These are phyloP conservation scores for Quercus agrifolia DNA, from an alignment of 306 rosid species.

Conservation along the genomic window DNA sequence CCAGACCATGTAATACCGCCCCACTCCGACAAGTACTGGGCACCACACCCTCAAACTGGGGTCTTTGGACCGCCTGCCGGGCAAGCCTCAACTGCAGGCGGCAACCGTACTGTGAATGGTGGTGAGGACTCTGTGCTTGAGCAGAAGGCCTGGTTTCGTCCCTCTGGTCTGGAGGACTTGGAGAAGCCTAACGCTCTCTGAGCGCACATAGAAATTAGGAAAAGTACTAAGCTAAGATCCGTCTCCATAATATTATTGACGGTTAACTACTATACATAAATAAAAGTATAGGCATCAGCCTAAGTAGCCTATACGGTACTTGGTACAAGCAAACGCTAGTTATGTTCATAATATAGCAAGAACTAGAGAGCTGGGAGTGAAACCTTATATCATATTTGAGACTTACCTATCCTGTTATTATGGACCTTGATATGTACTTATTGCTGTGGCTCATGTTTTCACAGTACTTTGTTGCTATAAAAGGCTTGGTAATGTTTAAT, in stretches of 20 bases:
- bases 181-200: constrained; percentile 64
- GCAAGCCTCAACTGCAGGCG: constrained; percentile 8
- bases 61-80: constrained; percentile 72
- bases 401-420: background rate
- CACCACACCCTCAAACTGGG: constrained; percentile 86
- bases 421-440: background rate
- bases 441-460: background rate
- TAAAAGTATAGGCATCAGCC: background rate
- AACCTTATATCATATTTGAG: background rate
- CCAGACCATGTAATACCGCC: constrained; percentile 70
- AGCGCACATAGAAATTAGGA: background rate
- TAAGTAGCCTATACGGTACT: background rate
- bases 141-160: constrained; percentile 96
- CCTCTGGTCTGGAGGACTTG: constrained; percentile 76
- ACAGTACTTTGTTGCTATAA: background rate
- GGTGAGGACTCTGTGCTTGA: constrained; percentile 47
- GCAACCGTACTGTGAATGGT: constrained; percentile 19
- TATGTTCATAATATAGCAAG: constrained; percentile 7
- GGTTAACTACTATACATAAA: background rate
- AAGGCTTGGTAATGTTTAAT: background rate
- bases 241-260: too few relatives aligned
- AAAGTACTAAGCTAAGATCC: background rate
- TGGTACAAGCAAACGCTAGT: background rate
- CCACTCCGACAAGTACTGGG: constrained; percentile 70
- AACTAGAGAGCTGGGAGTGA: background rate